These are phyloP conservation scores for Mortierella sp. DNA, from an alignment of 371 early-diverging fungal genomes.

Conservation along the genomic window DNA sequence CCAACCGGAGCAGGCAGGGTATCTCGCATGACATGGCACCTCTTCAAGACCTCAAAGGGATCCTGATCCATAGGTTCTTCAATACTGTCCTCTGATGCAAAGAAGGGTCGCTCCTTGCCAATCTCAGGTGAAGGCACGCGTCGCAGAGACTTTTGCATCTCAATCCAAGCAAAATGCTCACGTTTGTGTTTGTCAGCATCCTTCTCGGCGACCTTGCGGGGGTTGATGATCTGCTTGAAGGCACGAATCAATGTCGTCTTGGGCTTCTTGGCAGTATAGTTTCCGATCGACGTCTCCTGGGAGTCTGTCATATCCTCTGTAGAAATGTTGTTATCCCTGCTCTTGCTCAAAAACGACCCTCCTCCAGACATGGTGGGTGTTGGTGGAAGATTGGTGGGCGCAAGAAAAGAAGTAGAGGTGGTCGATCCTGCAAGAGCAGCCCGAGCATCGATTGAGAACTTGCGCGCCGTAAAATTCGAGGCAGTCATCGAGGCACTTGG, in stretches of 20 bases:
- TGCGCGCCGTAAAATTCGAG: conserved; percentile 27
- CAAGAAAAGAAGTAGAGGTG: not conserved
- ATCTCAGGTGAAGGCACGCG: conserved; percentile 47
- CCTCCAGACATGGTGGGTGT: not conserved
- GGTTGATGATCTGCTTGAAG: conserved; percentile 55
- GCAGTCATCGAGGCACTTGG: conserved; percentile 11
- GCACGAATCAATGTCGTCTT: conserved; percentile 47
- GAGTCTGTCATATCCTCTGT: conserved; percentile 5
- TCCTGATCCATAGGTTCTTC: conserved; percentile 15
- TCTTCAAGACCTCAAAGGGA: conserved; percentile 35
- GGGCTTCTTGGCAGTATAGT: conserved; percentile 45
- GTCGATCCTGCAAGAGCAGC: not conserved
- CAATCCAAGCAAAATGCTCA: conserved; percentile 57
- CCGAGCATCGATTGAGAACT: conserved; percentile 32
- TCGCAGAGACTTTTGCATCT: conserved; percentile 53
- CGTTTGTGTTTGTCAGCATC: conserved; percentile 45
- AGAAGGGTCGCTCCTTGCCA: conserved; percentile 22
- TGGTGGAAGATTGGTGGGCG: not conserved
- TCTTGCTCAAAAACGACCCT: not conserved
- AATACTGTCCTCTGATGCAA: not conserved
- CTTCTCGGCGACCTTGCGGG: conserved; percentile 51
- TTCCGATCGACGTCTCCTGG: conserved; percentile 8
- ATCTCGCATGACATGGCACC: conserved; percentile 41
- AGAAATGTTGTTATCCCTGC: not conserved
- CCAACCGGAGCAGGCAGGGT: not conserved